Base-by-base conservation (phyloP, 2,329 filamentous ascomycete genomes). In the Talaromyces sp. region DNA sequence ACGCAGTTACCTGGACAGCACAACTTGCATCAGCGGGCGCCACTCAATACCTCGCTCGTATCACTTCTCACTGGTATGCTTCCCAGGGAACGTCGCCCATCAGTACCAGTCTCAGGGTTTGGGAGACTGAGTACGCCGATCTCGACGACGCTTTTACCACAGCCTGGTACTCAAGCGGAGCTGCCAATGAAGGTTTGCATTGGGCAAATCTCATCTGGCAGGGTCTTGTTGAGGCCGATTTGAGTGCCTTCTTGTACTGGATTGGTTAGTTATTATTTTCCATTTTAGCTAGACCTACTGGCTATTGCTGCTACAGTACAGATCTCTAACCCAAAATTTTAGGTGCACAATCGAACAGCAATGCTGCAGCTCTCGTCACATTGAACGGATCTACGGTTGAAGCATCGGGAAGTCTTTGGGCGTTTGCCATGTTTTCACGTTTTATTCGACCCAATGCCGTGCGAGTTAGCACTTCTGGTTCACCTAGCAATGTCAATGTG, bases 21-120 rank as follows among this genome's bases (percentile, higher is more conserved):
- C 22, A 48, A 8, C 62, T 64, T n/a, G 22, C 22, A 19, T 35
- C 22, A 7, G 62, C 62, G 22, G 62, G 62, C 19, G 43, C 37
- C 16, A 47, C 39, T 39, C 27, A 57, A 11, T 64, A 64, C 16
- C 52, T 64, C 14, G 52, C 31, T 22, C 14, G 39, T 11, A 64
- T 64, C 57, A 64, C 62, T 7, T 64, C 62, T 19, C 62, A 64
- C 35, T 47, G 39, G 62, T 62, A 62, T 54, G 35, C 60, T 16
- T 54, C 35, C 31, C n/a, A 62, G 19, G 60, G 45, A 41, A 39
- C 60, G 2, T 54, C 60, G 10, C 48, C 60, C 13, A 62, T 62
- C 19, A 37, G 54, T 43, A 62, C 47, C 43, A 35, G 10, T 13
- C 62, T 64, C 13, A 56, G 24, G 16, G 31, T 41, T 6, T 64